Evolutionary conservation across 78 protist genomes (phyloP).

Genomic region (Planoprotostelium fungivorum): DNA sequence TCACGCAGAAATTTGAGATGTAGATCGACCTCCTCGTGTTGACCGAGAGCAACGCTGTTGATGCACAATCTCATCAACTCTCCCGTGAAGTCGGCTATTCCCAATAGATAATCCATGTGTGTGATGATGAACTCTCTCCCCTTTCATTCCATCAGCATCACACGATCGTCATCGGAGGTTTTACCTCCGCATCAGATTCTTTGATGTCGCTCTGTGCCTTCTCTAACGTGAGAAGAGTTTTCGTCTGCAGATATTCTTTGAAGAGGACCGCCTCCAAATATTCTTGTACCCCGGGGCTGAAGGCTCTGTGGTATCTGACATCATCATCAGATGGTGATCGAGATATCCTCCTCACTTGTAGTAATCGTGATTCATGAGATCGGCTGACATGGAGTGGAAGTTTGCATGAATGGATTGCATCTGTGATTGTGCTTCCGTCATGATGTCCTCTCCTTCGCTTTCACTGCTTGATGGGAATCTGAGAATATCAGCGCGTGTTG

Average conservation of each 20-base stretch:
- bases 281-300: slow-evolving; percentile 58
- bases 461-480: not conserved
- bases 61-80: slow-evolving; percentile 51
- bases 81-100: slow-evolving; percentile 50
- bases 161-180: too few relatives aligned
- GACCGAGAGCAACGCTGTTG: slow-evolving; percentile 3
- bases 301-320: slow-evolving; percentile 22
- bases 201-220: slow-evolving; percentile 3
- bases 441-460: not conserved
- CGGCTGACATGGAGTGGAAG: not conserved
- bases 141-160: not conserved
- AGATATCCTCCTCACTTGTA: not conserved
- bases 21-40: not conserved
- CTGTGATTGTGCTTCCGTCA: not conserved
- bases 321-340: not conserved
- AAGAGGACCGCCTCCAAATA: slow-evolving; percentile 42
- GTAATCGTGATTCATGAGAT: not conserved
- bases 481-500: not conserved
- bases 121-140: slow-evolving; percentile 22
- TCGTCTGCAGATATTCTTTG: slow-evolving; percentile 17
- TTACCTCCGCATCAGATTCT: not conserved
- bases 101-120: slow-evolving; percentile 35
- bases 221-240: slow-evolving; percentile 17
- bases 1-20: not conserved
- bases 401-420: not conserved